Evolutionary conservation across 164 flowering plant genomes (phyloP), one percentile per base, ranked within the genome.

Genomic region (Euptelea pleiosperma): DNA sequence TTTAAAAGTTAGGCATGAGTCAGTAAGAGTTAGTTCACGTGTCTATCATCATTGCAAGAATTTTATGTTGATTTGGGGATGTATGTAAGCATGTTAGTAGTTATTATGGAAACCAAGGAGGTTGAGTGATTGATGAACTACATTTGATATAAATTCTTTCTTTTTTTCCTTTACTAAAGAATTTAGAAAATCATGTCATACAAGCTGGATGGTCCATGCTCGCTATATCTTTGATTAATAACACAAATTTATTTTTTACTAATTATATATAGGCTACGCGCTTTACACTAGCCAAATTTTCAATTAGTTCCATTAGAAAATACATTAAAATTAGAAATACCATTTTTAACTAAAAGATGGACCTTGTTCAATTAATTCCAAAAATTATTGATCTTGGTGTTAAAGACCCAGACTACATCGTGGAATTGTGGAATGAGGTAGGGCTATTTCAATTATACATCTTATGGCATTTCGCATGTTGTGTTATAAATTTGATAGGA

Each of bases 81-180:
- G n/a, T n/a, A n/a, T n/a, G 83, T 43, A 90, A 82, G 79, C 94
- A 79, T 78, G 97, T 90, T 25, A 85, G 94, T 8, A 88, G 99
- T 73, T 93, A 82, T 70, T 93, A 86, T 73, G 99, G 97, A 45
- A 93, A 71, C 65, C 97, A 90, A 72, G 98, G 98, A 44, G 97
- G 97, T 61, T 89, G 89, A 58, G 94, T 93, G 65, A 88, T 93
- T 63, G 97, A 93, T 80, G 99, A 93, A 63, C 73, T 93, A 62
- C 99, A 93, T 76, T 90, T 93, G 99, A 97, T 93, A 79, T 26
- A 40, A 19, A 16, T 19, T 29, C 15, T 5, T 18, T 30, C 50
- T 25, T 54, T 4, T 9, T 12, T 39, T 39, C n/a, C n/a, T n/a
- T n/a, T n/a, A n/a, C n/a, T n/a, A n/a, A n/a, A n/a, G n/a, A n/a